A percentile compares a stretch with the other conserved stretches of the same genome.
phyloP scores from a whole-genome alignment of 2,329 filamentous ascomycete species.

The Sporothrix schenckii region DNA sequence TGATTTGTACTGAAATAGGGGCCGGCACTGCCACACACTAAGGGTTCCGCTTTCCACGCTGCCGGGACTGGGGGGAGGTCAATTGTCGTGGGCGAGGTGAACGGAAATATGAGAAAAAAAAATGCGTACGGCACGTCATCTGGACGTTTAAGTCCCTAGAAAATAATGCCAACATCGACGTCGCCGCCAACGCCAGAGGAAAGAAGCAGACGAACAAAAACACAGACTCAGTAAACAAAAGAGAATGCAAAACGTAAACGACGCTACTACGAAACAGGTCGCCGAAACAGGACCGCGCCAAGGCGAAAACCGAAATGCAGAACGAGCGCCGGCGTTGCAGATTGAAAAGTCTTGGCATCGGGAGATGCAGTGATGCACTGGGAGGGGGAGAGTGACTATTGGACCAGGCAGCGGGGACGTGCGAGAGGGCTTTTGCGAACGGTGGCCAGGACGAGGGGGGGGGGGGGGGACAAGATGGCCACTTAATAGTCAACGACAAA shows the following conservation, averaged over 20 bases:
- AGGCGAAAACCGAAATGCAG: neutral
- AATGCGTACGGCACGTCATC: neutral
- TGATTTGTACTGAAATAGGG: neutral
- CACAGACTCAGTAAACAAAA: neutral
- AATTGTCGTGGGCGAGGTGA: neutral
- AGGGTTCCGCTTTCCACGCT: neutral
- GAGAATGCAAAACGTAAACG: neutral
- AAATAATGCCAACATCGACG: neutral
- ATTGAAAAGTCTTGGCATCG: conserved; percentile 28
- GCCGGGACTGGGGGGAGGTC: conserved; percentile 5
- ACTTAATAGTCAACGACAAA: neutral
- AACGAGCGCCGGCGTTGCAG: conserved; percentile 14
- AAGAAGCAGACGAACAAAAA: neutral
- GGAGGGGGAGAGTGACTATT: neutral
- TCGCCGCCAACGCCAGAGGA: neutral
- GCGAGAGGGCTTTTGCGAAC: neutral
- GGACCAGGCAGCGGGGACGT: neutral
- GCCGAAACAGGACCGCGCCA: neutral
- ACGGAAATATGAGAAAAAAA: no score
- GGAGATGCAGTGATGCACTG: conserved; percentile 18
- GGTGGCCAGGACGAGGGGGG: neutral
- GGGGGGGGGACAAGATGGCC: neutral
- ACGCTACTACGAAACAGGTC: neutral
- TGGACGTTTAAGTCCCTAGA: neutral
- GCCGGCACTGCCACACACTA: conserved; percentile 24